phyloP scores from a whole-genome alignment of 345 rosid genomes.

The Pugionium dolabratum region DNA sequence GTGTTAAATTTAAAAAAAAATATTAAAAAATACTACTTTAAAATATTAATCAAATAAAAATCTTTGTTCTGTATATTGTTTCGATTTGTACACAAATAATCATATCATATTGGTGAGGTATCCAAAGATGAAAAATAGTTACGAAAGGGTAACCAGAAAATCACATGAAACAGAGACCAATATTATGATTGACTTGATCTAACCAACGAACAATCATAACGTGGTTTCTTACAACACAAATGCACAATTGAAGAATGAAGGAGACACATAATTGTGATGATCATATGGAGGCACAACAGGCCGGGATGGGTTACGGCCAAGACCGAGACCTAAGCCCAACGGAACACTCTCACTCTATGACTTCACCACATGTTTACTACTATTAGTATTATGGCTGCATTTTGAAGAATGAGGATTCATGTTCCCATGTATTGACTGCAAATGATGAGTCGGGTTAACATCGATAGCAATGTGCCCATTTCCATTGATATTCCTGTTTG shows the following conservation, averaged over 20 bases:
- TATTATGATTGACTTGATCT: neutral
- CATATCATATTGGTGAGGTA: no score
- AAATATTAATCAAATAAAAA: no score
- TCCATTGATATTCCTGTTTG: conserved; percentile 38
- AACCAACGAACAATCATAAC: no score
- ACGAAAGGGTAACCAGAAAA: no score
- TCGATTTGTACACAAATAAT: no score
- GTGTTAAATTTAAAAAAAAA: no score
- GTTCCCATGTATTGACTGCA: conserved; percentile 42
- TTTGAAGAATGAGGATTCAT: conserved; percentile 52
- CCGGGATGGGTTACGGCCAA: conserved; percentile 55
- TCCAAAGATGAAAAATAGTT: no score
- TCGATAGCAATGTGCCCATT: conserved; percentile 67
- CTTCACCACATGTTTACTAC: conserved; percentile 43
- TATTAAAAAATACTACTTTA: no score
- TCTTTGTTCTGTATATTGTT: no score
- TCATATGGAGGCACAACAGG: conserved; percentile 50
- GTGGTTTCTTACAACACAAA: conserved; percentile 46
- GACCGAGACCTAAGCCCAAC: conserved; percentile 73
- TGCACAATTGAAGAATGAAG: conserved; percentile 29
- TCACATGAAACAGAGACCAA: conserved; percentile 12
- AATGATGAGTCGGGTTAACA: conserved; percentile 37
- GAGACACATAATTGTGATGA: neutral
- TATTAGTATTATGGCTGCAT: conserved; percentile 47
- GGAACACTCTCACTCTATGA: conserved; percentile 54